phyloP scores from a whole-genome alignment of 1,139 yeast genomes.

The Taiozyma sp. region DNA sequence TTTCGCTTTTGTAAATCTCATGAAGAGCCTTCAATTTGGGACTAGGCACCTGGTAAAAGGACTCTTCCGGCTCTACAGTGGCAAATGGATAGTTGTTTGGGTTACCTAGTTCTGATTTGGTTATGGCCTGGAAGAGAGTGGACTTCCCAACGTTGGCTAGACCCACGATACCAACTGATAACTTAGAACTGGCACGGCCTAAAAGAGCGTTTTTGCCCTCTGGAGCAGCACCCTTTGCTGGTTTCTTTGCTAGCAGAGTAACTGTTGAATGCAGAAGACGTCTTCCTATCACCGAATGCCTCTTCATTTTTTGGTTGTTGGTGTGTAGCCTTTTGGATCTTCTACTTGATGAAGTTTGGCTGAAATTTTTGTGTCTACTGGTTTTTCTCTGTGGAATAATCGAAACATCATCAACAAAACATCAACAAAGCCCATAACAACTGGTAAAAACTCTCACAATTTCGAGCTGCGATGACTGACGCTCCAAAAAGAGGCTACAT shows the following conservation, averaged over 20 bases:
- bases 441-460: neutral
- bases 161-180: slow-evolving; percentile 60
- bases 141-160: slow-evolving; percentile 75
- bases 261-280: slow-evolving; percentile 4
- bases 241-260: slow-evolving; percentile 11
- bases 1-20: slow-evolving; percentile 43
- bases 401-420: neutral
- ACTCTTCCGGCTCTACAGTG: slow-evolving; percentile 69
- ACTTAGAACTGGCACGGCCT: slow-evolving; percentile 52
- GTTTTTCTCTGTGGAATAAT: neutral
- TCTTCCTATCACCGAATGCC: neutral
- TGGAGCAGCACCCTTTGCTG: slow-evolving; percentile 1
- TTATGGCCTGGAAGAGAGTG: slow-evolving; percentile 63
- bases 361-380: neutral
- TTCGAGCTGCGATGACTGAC: neutral
- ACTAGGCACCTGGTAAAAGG: slow-evolving; percentile 53
- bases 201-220: slow-evolving; percentile 25
- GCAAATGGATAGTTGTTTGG: slow-evolving; percentile 83
- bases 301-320: neutral
- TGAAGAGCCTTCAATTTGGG: slow-evolving; percentile 40
- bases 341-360: neutral
- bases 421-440: neutral
- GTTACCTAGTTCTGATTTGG: slow-evolving; percentile 62
- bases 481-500: neutral
- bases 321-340: neutral